A percentile compares a stretch with the other conserved stretches of the same genome.
Evolutionary conservation across 768 basidiomycete species (phyloP).

Genomic region (Tephrocybe sp.): DNA sequence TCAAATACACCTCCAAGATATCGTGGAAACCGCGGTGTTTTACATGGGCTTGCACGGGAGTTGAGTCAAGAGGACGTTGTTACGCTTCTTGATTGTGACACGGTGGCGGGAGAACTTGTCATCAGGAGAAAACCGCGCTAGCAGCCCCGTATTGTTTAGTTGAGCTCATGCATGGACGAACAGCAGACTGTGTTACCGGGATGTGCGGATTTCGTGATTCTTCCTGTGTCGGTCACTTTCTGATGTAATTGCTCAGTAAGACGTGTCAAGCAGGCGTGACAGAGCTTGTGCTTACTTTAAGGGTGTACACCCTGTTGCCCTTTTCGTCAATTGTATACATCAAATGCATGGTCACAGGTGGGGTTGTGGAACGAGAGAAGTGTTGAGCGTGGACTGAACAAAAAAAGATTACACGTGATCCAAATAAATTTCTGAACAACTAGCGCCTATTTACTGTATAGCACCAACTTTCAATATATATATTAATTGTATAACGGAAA

Average conservation of each 20-base stretch:
- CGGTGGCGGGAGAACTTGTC: slow-evolving; percentile 99
- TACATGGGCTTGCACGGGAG: slow-evolving; percentile 87
- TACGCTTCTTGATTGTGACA: slow-evolving; percentile 95
- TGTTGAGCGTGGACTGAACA: background rate
- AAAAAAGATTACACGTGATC: slow-evolving; percentile 14
- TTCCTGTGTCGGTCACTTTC: slow-evolving; percentile 84
- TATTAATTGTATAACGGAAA: too few relatives aligned
- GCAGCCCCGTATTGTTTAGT: slow-evolving; percentile 1
- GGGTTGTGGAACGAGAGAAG: background rate
- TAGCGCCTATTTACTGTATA: background rate
- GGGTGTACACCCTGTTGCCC: slow-evolving; percentile 87
- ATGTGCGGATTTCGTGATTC: slow-evolving; percentile 93
- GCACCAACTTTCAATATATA: too few relatives aligned
- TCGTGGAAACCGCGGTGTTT: slow-evolving; percentile 14
- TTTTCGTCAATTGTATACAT: slow-evolving; percentile 87
- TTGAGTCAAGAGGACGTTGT: slow-evolving; percentile 86
- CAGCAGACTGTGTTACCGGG: slow-evolving; percentile 63
- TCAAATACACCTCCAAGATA: background rate
- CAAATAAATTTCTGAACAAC: background rate
- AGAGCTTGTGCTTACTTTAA: slow-evolving; percentile 67
- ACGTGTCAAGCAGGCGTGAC: background rate
- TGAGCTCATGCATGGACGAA: slow-evolving; percentile 2
- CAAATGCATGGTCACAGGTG: slow-evolving; percentile 77
- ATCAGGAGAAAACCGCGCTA: slow-evolving; percentile 98
- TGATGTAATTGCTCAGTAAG: slow-evolving; percentile 28